Conservation (phyloP, 306 rosid genomes). For the Oemleria cerasiformis region DNA sequence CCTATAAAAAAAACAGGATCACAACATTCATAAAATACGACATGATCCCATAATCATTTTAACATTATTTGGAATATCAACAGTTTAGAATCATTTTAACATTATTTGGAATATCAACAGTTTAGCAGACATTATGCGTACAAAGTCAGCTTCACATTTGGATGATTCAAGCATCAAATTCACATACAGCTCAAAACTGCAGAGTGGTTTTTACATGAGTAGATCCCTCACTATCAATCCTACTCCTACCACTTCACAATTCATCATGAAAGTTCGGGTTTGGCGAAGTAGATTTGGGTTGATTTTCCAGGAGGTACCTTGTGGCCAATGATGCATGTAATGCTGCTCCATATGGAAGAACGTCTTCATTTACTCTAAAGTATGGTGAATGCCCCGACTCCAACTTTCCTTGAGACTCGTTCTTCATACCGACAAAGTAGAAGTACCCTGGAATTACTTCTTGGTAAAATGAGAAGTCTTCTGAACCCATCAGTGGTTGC, state of each 20-base stretch:
- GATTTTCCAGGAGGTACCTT: conserved; percentile 34
- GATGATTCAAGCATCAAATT: neutral
- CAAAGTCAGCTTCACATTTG: conserved; percentile 3
- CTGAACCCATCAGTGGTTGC: conserved; percentile 37
- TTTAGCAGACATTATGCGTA: neutral
- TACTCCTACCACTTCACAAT: conserved; percentile 12
- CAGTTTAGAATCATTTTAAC: neutral
- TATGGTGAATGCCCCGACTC: conserved; percentile 34
- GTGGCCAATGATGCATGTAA: conserved; percentile 41
- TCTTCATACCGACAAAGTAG: conserved; percentile 40
- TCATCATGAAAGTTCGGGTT: conserved; percentile 30
- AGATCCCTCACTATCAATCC: neutral
- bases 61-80: too few relatives aligned
- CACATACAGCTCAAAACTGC: neutral
- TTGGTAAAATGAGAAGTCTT: conserved; percentile 43
- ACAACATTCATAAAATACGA: too few relatives aligned
- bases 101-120: neutral
- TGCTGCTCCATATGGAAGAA: conserved; percentile 50
- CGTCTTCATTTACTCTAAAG: conserved; percentile 40
- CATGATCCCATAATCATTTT: neutral
- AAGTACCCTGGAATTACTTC: conserved; percentile 41
- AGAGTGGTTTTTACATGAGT: neutral
- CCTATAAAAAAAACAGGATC: too few relatives aligned
- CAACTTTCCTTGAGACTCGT: conserved; percentile 25
- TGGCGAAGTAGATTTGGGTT: conserved; percentile 6